Evolutionary conservation across 2,329 filamentous ascomycete species (phyloP).

Genomic region (Fusarium verrucosum): DNA sequence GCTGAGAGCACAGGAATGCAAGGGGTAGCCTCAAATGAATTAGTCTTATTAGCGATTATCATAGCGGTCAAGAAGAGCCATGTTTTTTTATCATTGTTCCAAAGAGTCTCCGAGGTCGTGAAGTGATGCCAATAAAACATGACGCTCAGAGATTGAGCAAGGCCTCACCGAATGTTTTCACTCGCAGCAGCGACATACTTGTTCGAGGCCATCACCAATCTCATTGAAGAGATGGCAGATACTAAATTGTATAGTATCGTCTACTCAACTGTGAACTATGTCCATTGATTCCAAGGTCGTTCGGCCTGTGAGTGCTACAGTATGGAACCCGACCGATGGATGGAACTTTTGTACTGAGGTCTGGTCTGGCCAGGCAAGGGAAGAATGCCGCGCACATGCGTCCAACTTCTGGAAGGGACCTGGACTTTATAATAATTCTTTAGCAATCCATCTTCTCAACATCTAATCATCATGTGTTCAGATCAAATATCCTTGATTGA

Average conservation of each 20-base stretch:
- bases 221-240: neutral
- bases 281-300: too few relatives aligned
- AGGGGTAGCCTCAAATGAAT: neutral
- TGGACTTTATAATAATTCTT: neutral
- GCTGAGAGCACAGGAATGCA: neutral
- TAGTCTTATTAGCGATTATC: conserved; percentile 14
- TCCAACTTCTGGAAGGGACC: neutral
- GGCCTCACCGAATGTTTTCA: neutral
- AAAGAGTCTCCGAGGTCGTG: neutral
- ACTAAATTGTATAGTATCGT: neutral
- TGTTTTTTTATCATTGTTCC: neutral
- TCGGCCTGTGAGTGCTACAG: too few relatives aligned
- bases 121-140: too few relatives aligned
- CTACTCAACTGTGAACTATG: too few relatives aligned
- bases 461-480: neutral
- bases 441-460: neutral
- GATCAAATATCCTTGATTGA: neutral
- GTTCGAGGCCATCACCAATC: neutral
- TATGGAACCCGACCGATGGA: too few relatives aligned
- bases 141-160: too few relatives aligned
- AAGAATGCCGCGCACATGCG: too few relatives aligned
- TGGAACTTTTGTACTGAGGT: too few relatives aligned
- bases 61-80: neutral
- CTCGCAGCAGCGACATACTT: neutral
- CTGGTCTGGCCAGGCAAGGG: too few relatives aligned